These are phyloP conservation scores for Agastache rugosa DNA, from an alignment of 257 asterid species.

Conservation along the genomic window DNA sequence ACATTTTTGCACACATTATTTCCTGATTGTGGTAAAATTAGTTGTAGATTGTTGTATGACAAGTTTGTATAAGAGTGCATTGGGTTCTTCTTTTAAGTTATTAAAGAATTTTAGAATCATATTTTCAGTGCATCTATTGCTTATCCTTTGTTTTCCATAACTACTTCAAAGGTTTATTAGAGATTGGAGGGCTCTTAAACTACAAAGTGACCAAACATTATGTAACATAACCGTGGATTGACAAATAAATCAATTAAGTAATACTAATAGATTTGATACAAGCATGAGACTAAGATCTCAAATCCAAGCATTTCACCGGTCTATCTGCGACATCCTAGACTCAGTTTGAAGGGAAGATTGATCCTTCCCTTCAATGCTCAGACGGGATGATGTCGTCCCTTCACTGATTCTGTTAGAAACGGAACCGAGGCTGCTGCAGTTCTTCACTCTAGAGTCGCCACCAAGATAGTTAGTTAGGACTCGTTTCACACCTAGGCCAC, in stretches of 20 bases:
- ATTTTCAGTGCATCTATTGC: background rate
- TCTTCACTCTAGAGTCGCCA: constrained; percentile 63
- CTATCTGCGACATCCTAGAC: constrained; percentile 41
- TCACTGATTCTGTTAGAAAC: constrained; percentile 53
- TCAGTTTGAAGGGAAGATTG: constrained; percentile 30
- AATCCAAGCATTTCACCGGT: constrained; percentile 33
- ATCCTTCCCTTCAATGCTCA: constrained; percentile 51
- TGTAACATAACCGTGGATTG: constrained; percentile 6
- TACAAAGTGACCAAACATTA: background rate
- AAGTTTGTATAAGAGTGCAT: no score
- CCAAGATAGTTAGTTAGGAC: constrained; percentile 73
- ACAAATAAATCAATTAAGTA: constrained; percentile 38
- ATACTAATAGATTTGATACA: constrained; percentile 22
- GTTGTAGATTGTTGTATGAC: no score
- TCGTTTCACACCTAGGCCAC: constrained; percentile 79
- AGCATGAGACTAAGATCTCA: background rate
- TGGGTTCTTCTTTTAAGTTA: no score
- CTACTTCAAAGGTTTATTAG: background rate
- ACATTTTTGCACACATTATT: no score
- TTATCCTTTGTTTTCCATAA: background rate
- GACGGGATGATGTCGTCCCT: constrained; percentile 38
- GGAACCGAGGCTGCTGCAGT: constrained; percentile 53
- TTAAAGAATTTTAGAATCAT: background rate
- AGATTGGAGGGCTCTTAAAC: background rate
- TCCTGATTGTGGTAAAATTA: no score